Evolutionary conservation across 306 rosid species (phyloP).

Genomic region (Sesbania bispinosa): DNA sequence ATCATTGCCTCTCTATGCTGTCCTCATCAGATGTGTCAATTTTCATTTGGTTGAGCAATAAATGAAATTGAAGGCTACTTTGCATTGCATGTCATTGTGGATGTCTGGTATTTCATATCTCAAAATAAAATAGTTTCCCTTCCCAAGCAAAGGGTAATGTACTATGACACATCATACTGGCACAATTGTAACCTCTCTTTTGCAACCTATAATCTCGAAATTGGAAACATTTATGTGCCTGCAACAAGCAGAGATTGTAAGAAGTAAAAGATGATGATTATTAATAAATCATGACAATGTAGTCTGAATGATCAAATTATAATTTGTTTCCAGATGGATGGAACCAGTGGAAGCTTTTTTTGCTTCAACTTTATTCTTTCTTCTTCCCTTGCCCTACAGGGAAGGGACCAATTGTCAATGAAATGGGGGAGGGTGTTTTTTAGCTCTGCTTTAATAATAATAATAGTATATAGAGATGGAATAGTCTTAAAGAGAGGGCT

Average conservation of each 20-base stretch:
- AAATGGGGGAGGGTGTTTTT: conserved; percentile 22
- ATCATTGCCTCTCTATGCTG: conserved; percentile 32
- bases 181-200: not conserved
- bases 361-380: conserved; percentile 65
- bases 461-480: conserved; percentile 36
- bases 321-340: conserved; percentile 49
- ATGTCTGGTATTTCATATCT: too few species aligned
- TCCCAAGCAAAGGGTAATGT: conserved; percentile 27
- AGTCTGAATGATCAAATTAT: conserved; percentile 63
- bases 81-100: conserved; percentile 9
- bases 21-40: conserved; percentile 24
- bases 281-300: conserved; percentile 68
- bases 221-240: conserved; percentile 58
- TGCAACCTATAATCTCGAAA: conserved; percentile 29
- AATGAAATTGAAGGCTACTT: conserved; percentile 18
- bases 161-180: not conserved
- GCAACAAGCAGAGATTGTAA: conserved; percentile 54
- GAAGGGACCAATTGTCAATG: conserved; percentile 57
- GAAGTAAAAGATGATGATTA: conserved; percentile 75
- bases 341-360: conserved; percentile 60
- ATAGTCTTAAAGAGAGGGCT: conserved; percentile 74
- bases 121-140: conserved; percentile 16
- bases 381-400: conserved; percentile 60
- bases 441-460: conserved; percentile 33
- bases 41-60: conserved; percentile 26